phyloP scores from a whole-genome alignment of 805 yeast species.

The Scheffersomyces amazonensis region DNA sequence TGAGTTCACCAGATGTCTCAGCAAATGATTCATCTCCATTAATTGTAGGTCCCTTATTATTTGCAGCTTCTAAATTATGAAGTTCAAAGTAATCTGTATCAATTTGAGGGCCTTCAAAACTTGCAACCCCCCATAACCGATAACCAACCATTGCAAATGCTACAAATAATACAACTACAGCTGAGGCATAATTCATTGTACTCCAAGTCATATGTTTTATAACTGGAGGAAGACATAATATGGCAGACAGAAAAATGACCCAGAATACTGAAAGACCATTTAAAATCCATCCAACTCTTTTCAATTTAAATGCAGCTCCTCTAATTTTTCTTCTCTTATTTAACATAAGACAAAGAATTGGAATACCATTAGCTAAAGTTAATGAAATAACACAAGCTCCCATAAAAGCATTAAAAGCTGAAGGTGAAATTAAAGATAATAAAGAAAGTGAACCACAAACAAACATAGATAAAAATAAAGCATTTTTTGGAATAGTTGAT shows the following conservation, averaged over 20 bases:
- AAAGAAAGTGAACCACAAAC: constrained; percentile 60
- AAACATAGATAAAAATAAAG: constrained; percentile 61
- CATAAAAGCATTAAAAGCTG: constrained; percentile 81
- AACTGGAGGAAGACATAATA: constrained; percentile 71
- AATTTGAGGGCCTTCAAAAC: constrained; percentile 63
- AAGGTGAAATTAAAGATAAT: constrained; percentile 63
- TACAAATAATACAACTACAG: constrained; percentile 51
- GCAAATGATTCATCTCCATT: constrained; percentile 10
- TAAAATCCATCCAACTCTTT: constrained; percentile 60
- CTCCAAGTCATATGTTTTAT: constrained; percentile 37
- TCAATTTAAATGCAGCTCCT: constrained; percentile 67
- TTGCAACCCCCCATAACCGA: constrained; percentile 56
- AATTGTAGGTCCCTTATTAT: constrained; percentile 4
- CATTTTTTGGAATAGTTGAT: constrained; percentile 66
- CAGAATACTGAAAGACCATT: constrained; percentile 59
- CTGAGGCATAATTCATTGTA: constrained; percentile 63
- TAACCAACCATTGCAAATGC: constrained; percentile 51
- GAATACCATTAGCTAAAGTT: constrained; percentile 74
- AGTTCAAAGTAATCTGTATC: constrained; percentile 44
- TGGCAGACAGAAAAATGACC: constrained; percentile 54
- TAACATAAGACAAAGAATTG: constrained; percentile 60
- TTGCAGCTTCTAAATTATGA: constrained; percentile 24
- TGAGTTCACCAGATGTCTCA: no score
- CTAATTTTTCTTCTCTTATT: constrained; percentile 58
- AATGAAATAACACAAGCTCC: constrained; percentile 78